phyloP scores from a whole-genome alignment of 805 yeast species.

The Candida xiaguanensis region DNA sequence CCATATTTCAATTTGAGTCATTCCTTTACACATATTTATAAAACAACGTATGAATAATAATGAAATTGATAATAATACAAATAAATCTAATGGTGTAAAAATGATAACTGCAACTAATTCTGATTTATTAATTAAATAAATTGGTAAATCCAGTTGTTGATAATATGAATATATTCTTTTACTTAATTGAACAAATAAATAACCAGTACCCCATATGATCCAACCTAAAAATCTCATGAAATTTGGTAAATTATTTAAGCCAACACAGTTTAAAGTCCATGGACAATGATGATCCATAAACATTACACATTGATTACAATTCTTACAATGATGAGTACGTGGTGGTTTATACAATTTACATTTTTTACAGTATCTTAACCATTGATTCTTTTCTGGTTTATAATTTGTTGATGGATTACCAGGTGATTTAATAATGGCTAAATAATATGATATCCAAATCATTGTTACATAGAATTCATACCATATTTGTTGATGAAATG shows the following conservation, averaged over 20 bases:
- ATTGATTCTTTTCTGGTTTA: conserved; percentile 41
- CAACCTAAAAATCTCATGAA: conserved; percentile 72
- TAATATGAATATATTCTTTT: conserved; percentile 43
- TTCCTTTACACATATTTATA: conserved; percentile 55
- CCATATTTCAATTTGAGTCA: conserved; percentile 91
- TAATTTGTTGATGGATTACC: conserved; percentile 61
- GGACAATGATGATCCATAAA: conserved; percentile 94
- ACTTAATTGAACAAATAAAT: conserved; percentile 41
- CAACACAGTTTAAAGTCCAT: conserved; percentile 91
- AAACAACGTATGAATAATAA: conserved; percentile 61
- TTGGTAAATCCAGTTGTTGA: conserved; percentile 48
- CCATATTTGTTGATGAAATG: conserved; percentile 36
- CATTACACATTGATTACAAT: conserved; percentile 71
- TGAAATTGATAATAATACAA: conserved; percentile 59
- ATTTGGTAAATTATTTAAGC: conserved; percentile 72
- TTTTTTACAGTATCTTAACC: conserved; percentile 71
- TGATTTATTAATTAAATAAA: conserved; percentile 47
- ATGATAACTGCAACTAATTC: conserved; percentile 57
- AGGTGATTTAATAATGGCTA: conserved; percentile 66
- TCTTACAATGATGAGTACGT: conserved; percentile 81
- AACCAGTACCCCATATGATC: conserved; percentile 52
- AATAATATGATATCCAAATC: conserved; percentile 70
- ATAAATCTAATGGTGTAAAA: conserved; percentile 49
- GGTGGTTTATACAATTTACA: conserved; percentile 76
- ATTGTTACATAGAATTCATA: conserved; percentile 47